A percentile compares a stretch with the other conserved stretches of the same genome.
phyloP scores from a whole-genome alignment of 2,329 filamentous ascomycete species.

The Madurella fahalii region DNA sequence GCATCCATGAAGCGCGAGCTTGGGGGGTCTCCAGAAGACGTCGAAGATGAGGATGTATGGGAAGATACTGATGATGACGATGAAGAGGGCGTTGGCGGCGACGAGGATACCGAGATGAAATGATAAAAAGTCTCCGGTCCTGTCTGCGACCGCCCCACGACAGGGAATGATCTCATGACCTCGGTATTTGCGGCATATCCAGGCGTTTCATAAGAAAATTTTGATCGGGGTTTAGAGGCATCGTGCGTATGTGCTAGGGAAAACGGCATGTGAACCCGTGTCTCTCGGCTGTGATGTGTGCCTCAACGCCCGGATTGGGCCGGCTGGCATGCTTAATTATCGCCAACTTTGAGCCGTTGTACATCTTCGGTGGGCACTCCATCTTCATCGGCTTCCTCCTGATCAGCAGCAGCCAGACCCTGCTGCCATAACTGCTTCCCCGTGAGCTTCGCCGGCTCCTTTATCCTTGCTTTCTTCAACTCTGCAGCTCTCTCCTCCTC shows the following conservation, averaged over 20 bases:
- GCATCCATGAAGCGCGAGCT: conserved; percentile 60
- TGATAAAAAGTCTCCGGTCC: conserved; percentile 3
- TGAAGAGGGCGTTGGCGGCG: conserved; percentile 12
- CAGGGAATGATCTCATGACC: conserved; percentile 6
- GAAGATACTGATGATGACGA: conserved; percentile 44
- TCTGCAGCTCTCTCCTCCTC: conserved; percentile 80
- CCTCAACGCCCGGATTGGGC: not conserved
- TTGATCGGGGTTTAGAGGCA: conserved; percentile 2
- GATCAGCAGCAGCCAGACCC: conserved; percentile 63
- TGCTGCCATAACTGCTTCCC: conserved; percentile 76
- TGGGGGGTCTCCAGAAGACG: conserved; percentile 53
- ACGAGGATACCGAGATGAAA: conserved; percentile 23
- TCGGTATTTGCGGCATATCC: conserved; percentile 10
- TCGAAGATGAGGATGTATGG: conserved; percentile 50
- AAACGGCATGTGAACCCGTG: not conserved
- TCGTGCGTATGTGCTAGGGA: not conserved
- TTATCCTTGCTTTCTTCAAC: conserved; percentile 71
- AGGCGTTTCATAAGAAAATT: conserved; percentile 17
- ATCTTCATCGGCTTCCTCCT: conserved; percentile 63
- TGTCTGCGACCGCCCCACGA: not conserved
- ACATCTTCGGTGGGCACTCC: conserved; percentile 55
- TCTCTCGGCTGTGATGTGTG: not conserved
- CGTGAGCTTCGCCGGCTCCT: conserved; percentile 68
- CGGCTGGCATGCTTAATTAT: conserved; percentile 31
- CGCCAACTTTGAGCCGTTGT: conserved; percentile 68